Evolutionary conservation across 768 basidiomycete genomes (phyloP).

Genomic region (Leucosporidium yakuticum): DNA sequence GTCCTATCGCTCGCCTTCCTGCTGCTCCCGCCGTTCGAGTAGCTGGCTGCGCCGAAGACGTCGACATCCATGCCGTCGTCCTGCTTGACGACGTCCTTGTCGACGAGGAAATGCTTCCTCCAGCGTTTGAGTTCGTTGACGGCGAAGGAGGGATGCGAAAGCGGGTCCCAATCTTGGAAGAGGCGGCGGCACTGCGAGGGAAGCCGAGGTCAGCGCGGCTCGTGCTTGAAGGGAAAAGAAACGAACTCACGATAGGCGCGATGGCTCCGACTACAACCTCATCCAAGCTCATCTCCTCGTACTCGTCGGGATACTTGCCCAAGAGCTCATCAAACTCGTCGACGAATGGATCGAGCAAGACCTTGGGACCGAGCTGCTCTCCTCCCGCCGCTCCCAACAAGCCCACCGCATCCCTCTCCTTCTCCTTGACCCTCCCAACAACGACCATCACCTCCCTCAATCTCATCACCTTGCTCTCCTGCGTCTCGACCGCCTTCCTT

Average conservation of each 20-base stretch:
- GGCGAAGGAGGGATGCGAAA: slow-evolving; percentile 60
- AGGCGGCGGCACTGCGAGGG: slow-evolving; percentile 59
- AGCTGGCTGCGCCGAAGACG: not conserved
- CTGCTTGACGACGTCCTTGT: slow-evolving; percentile 5
- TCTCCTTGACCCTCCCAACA: slow-evolving; percentile 61
- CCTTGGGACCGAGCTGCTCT: not conserved
- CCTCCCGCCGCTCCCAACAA: not conserved
- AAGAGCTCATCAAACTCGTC: slow-evolving; percentile 67
- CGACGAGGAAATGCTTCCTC: slow-evolving; percentile 43
- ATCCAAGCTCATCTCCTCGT: slow-evolving; percentile 70
- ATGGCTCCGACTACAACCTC: slow-evolving; percentile 92
- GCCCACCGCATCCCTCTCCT: slow-evolving; percentile 47
- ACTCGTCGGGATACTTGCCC: slow-evolving; percentile 64
- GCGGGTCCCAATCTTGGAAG: slow-evolving; percentile 72
- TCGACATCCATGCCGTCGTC: slow-evolving; percentile 1
- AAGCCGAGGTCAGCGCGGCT: not conserved
- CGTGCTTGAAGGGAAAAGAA: not conserved
- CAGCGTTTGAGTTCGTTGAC: slow-evolving; percentile 42
- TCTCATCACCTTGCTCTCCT: slow-evolving; percentile 70
- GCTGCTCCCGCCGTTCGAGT: not conserved
- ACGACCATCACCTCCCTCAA: slow-evolving; percentile 71
- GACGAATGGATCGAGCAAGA: slow-evolving; percentile 59
- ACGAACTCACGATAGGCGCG: slow-evolving; percentile 57
- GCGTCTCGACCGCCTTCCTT: slow-evolving; percentile 62
- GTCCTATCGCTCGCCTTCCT: slow-evolving; percentile 10